A percentile compares a stretch with the other conserved stretches of the same genome.
phyloP scores from a whole-genome alignment of 2,329 filamentous ascomycete genomes.

The Thermomyces lanuginosus region DNA sequence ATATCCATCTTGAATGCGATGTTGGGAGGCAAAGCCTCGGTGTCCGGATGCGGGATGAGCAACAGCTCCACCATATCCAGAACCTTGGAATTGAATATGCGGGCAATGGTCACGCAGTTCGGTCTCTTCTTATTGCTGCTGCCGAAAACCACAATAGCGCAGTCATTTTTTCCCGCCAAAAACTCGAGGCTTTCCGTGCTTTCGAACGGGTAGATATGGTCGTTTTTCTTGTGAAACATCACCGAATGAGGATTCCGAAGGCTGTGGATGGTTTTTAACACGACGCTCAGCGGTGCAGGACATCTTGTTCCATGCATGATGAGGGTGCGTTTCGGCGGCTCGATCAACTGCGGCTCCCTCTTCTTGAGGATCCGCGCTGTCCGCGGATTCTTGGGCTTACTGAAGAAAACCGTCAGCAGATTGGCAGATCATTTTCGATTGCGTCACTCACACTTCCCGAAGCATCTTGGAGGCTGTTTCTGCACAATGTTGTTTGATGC shows the following conservation, averaged over 20 bases:
- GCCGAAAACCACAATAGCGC: constrained; percentile 68
- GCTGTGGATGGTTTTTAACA: constrained; percentile 67
- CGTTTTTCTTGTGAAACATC: constrained; percentile 95
- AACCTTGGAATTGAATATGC: constrained; percentile 72
- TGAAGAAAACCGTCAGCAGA: constrained; percentile 12
- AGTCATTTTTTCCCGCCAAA: constrained; percentile 92
- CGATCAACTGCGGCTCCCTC: constrained; percentile 70
- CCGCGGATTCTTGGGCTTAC: constrained; percentile 64
- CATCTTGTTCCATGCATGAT: constrained; percentile 78
- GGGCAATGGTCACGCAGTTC: constrained; percentile 66
- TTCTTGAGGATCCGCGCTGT: constrained; percentile 91
- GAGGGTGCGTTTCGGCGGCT: constrained; percentile 80
- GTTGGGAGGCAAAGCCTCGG: constrained; percentile 18
- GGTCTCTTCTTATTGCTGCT: constrained; percentile 89
- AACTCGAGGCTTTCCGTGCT: constrained; percentile 79
- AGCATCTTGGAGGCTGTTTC: constrained; percentile 17
- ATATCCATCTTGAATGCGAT: constrained; percentile 45
- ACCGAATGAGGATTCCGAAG: constrained; percentile 72
- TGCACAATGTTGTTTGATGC: constrained; percentile 1
- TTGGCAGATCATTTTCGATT: background rate
- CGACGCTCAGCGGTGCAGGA: constrained; percentile 66
- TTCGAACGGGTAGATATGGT: constrained; percentile 77
- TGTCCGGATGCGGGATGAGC: constrained; percentile 54
- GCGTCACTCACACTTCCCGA: constrained; percentile 28
- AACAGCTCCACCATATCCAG: constrained; percentile 90